These are phyloP conservation scores for Mycena belliarum DNA, from an alignment of 768 basidiomycete species.

Conservation along the genomic window DNA sequence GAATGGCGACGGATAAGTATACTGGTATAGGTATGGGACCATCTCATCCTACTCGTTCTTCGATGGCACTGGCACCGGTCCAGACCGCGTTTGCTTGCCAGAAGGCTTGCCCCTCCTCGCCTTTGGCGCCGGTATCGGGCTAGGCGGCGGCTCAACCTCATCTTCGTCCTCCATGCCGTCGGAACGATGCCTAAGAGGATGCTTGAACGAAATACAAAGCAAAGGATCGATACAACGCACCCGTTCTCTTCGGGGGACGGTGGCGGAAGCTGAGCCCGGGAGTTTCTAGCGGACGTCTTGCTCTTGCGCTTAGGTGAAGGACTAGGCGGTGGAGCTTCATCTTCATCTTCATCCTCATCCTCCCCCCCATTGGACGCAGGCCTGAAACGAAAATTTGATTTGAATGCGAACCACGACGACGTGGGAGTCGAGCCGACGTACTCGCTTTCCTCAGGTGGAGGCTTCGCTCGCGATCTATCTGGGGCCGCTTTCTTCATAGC, in stretches of 20 bases:
- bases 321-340: no score
- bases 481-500: no score
- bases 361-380: neutral
- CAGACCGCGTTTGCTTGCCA: neutral
- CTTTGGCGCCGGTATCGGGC: neutral
- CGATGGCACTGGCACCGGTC: neutral
- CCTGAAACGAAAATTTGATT: no score
- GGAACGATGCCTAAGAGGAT: no score
- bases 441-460: no score
- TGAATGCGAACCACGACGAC: no score
- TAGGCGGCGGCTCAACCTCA: neutral
- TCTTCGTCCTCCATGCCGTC: neutral
- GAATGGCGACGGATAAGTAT: neutral
- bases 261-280: neutral
- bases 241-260: neutral
- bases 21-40: neutral
- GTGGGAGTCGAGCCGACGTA: no score
- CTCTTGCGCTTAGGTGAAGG: no score
- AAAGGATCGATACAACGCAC: neutral
- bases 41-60: conserved; percentile 5
- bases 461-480: no score
- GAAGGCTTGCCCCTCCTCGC: neutral
- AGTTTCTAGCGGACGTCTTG: neutral
- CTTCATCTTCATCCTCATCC: no score
- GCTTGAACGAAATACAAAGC: neutral